These are phyloP conservation scores for Nemania sp. DNA, from an alignment of 2,329 filamentous ascomycete species.

Conservation along the genomic window DNA sequence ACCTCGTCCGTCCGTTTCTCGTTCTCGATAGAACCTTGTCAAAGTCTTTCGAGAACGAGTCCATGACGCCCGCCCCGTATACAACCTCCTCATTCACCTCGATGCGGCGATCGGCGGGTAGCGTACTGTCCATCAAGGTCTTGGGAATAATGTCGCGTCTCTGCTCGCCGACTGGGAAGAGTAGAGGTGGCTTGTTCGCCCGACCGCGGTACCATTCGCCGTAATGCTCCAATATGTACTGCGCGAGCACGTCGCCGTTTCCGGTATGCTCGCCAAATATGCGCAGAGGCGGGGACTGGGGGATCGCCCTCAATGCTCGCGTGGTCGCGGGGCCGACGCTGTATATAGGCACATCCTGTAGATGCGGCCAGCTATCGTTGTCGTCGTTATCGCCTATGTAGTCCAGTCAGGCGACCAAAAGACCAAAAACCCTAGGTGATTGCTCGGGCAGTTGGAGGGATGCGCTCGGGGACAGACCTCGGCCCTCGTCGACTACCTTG, in stretches of 20 bases:
- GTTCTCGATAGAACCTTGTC: conserved; percentile 53
- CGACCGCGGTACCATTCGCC: conserved; percentile 53
- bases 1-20: conserved; percentile 51
- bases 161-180: conserved; percentile 91
- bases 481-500: conserved; percentile 61
- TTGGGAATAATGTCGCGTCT: conserved; percentile 88
- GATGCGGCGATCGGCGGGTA: conserved; percentile 59
- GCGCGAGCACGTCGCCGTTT: conserved; percentile 78
- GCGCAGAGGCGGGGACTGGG: conserved; percentile 55
- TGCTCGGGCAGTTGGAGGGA: no score
- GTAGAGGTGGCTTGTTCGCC: conserved; percentile 61
- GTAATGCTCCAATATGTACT: conserved; percentile 81
- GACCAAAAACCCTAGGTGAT: conserved; percentile 22
- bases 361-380: conserved; percentile 52
- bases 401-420: conserved; percentile 33
- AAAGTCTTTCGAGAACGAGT: conserved; percentile 75
- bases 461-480: conserved; percentile 38
- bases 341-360: conserved; percentile 67
- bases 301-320: conserved; percentile 67
- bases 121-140: conserved; percentile 64
- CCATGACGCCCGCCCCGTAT: conserved; percentile 85
- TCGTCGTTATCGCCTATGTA: conserved; percentile 27
- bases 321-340: conserved; percentile 82
- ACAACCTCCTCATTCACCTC: conserved; percentile 78
- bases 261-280: conserved; percentile 83